These are phyloP conservation scores for Saturnispora galanensis DNA, from an alignment of 805 yeast species.

Conservation along the genomic window DNA sequence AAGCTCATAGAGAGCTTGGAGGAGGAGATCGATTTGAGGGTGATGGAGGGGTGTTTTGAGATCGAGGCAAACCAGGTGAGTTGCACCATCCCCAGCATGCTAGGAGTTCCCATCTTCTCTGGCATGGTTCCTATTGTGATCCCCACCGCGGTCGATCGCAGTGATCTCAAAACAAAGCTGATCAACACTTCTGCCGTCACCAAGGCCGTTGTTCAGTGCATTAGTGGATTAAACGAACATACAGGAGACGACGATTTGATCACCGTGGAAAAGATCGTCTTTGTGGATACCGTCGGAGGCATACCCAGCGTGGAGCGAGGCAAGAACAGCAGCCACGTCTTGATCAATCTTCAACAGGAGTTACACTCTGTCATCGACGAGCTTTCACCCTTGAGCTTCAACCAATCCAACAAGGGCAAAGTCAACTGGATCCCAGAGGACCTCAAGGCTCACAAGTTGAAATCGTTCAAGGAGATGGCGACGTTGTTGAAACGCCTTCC, in stretches of 20 bases:
- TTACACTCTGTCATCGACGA: constrained; percentile 56
- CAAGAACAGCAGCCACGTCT: constrained; percentile 68
- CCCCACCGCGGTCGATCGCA: constrained; percentile 41
- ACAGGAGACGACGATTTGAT: constrained; percentile 23
- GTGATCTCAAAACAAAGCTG: constrained; percentile 23
- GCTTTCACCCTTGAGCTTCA: constrained; percentile 23
- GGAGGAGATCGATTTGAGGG: constrained; percentile 14
- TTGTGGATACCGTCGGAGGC: constrained; percentile 79
- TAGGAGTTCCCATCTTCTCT: constrained; percentile 33
- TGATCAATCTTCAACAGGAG: constrained; percentile 79
- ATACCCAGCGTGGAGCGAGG: constrained; percentile 79
- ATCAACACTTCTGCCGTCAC: constrained; percentile 33
- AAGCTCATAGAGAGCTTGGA: constrained; percentile 3
- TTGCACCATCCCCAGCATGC: constrained; percentile 27
- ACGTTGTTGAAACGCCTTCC: constrained; percentile 42
- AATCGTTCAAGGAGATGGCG: constrained; percentile 61
- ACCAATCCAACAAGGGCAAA: constrained; percentile 7
- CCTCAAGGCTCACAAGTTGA: constrained; percentile 25
- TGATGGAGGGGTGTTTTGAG: constrained; percentile 31
- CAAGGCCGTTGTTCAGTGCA: constrained; percentile 28
- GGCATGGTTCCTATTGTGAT: constrained; percentile 52
- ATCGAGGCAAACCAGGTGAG: constrained; percentile 14
- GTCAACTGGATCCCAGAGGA: constrained; percentile 7
- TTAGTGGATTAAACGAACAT: constrained; percentile 21
- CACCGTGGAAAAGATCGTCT: constrained; percentile 73